These are phyloP conservation scores for Arabis hirsuta DNA, from an alignment of 345 rosid species.

Conservation along the genomic window DNA sequence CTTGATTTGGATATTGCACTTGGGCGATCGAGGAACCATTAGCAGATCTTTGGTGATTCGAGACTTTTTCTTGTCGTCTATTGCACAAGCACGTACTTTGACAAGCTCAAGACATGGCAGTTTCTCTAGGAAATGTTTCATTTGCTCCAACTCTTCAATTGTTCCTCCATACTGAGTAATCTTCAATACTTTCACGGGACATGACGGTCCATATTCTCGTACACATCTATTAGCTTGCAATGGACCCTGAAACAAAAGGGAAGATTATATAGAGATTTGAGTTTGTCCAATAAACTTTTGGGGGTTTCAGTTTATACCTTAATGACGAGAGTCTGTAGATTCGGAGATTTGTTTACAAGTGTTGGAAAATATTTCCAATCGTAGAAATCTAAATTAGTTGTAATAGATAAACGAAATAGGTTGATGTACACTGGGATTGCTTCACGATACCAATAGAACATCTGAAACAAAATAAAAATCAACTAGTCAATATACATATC, in stretches of 20 bases:
- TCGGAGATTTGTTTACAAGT: too few relatives aligned
- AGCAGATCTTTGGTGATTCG: not conserved
- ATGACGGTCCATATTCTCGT: not conserved
- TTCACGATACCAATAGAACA: not conserved
- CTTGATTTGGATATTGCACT: not conserved
- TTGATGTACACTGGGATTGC: not conserved
- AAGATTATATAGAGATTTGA: not conserved
- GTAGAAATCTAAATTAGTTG: too few relatives aligned
- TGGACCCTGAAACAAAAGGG: constrained; percentile 17
- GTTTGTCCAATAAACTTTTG: not conserved
- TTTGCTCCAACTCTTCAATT: not conserved
- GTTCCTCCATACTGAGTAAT: constrained; percentile 11
- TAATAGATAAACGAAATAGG: not conserved
- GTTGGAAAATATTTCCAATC: too few relatives aligned
- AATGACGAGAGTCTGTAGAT: too few relatives aligned
- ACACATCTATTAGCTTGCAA: not conserved
- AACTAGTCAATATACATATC: not conserved
- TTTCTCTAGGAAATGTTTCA: not conserved
- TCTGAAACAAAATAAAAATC: not conserved
- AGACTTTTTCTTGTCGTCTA: constrained; percentile 2
- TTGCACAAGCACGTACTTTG: constrained; percentile 10
- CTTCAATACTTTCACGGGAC: constrained; percentile 5
- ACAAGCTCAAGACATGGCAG: constrained; percentile 5
- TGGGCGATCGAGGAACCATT: not conserved
- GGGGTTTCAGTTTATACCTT: not conserved